These are phyloP conservation scores for Reutealis trisperma DNA, from an alignment of 345 rosid species.

Conservation along the genomic window DNA sequence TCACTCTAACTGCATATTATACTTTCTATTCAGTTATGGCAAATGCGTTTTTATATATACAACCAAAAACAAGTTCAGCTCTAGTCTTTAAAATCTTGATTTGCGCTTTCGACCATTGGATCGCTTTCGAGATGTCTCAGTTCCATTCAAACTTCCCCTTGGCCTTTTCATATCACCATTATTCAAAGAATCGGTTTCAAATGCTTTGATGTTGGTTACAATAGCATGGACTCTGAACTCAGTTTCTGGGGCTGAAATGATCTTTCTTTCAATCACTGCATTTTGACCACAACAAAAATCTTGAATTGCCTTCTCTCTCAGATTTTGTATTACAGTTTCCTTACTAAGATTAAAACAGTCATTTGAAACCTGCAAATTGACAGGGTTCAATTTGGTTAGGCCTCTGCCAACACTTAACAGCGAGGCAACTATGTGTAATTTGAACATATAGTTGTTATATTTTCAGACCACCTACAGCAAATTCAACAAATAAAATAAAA, in stretches of 20 bases:
- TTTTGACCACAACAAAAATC: constrained; percentile 56
- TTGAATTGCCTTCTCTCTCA: constrained; percentile 57
- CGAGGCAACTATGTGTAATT: background rate
- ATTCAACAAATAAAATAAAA: background rate
- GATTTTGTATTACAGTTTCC: constrained; percentile 43
- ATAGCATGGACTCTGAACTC: constrained; percentile 60
- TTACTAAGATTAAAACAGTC: constrained; percentile 45
- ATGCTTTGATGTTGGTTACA: constrained; percentile 61
- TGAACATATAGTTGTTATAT: background rate
- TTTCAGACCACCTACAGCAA: too few species aligned
- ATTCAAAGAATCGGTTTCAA: constrained; percentile 31
- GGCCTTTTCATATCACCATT: constrained; percentile 53
- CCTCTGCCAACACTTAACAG: background rate
- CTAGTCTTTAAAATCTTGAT: constrained; percentile 28
- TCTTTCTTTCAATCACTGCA: constrained; percentile 21
- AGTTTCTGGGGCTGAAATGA: constrained; percentile 43
- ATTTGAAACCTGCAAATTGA: constrained; percentile 45
- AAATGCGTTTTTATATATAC: constrained; percentile 16
- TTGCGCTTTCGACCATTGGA: constrained; percentile 58
- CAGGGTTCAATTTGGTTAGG: background rate
- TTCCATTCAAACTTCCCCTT: constrained; percentile 40
- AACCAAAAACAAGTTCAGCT: background rate
- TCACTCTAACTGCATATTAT: constrained; percentile 23
- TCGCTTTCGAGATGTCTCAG: constrained; percentile 48
- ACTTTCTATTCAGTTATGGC: constrained; percentile 7